Evolutionary conservation across 108 stramenopile species (phyloP).

Genomic region (Nannochloropsis gaditana): DNA sequence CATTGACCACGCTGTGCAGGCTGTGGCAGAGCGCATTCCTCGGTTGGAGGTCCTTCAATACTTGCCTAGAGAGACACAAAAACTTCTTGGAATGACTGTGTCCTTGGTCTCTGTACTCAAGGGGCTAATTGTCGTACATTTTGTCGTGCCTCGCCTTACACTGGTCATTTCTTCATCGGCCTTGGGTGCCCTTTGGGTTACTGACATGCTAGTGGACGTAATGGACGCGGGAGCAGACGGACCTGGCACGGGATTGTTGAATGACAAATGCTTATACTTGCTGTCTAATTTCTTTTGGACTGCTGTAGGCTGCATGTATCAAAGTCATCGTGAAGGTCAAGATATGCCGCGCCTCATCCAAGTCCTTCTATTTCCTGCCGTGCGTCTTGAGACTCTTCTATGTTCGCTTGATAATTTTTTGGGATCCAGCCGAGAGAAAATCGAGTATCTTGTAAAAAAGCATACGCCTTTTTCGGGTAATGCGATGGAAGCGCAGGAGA

Average conservation of each 20-base stretch:
- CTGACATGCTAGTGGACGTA: not conserved
- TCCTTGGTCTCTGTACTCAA: not conserved
- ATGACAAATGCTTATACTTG: not conserved
- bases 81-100: conserved; percentile 9
- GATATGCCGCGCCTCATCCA: conserved; percentile 15
- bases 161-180: not conserved
- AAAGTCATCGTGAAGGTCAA: not conserved
- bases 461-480: not conserved
- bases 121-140: conserved; percentile 20
- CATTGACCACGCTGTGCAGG: not conserved
- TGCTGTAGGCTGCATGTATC: not conserved
- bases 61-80: conserved; percentile 19
- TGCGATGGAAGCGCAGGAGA: no score
- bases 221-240: not conserved
- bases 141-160: conserved; percentile 9
- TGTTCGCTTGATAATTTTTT: not conserved
- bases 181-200: not conserved
- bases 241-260: not conserved
- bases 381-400: not conserved
- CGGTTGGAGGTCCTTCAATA: not conserved
- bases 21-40: not conserved
- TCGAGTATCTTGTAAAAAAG: not conserved
- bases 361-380: not conserved
- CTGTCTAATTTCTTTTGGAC: not conserved
- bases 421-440: conserved; percentile 1